phyloP scores from a whole-genome alignment of 441 rosid species.

The Theobroma grandiflorum region DNA sequence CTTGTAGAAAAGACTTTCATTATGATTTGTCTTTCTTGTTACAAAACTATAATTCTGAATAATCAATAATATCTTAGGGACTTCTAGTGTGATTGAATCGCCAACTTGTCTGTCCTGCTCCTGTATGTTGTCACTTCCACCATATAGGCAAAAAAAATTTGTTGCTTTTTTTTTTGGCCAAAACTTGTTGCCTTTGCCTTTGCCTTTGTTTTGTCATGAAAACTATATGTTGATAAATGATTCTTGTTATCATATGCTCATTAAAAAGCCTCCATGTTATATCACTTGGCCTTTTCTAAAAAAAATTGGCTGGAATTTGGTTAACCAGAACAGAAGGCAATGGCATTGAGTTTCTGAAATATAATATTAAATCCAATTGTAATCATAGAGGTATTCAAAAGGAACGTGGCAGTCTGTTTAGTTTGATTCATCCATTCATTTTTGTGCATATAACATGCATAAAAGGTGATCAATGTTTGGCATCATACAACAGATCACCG shows the following conservation, averaged over 20 bases:
- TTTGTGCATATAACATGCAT: not conserved
- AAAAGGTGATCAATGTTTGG: not conserved
- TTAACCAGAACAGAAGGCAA: not conserved
- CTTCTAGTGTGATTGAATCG: not conserved
- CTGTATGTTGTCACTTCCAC: not conserved
- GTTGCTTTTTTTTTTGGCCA: not conserved
- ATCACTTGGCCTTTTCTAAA: not conserved
- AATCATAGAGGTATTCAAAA: not conserved
- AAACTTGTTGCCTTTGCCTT: no score
- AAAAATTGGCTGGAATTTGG: not conserved
- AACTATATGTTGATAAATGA: not conserved
- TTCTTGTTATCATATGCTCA: not conserved
- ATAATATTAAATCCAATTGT: not conserved
- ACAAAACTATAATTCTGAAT: not conserved
- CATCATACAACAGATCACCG: not conserved
- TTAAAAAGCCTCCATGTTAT: not conserved
- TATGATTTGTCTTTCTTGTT: not conserved
- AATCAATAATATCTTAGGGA: not conserved
- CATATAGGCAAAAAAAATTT: not conserved
- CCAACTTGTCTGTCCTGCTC: not conserved
- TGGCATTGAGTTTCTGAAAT: not conserved
- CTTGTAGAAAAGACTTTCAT: not conserved
- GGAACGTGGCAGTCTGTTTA: not conserved
- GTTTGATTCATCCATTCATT: not conserved
- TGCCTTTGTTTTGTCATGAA: not conserved